phyloP scores from a whole-genome alignment of 129 eudicot species.

The Tagetes erecta region DNA sequence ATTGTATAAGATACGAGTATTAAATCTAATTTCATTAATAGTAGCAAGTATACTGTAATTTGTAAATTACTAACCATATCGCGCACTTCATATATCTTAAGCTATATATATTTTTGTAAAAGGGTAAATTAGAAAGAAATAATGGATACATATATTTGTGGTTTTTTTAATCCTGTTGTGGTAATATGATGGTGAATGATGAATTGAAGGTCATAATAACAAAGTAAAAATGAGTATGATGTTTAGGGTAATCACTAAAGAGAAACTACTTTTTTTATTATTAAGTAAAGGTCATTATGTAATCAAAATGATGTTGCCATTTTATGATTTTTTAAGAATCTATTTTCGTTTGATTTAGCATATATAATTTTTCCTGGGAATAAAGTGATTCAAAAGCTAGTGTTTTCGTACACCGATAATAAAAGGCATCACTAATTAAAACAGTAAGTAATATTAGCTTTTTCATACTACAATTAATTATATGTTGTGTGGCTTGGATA shows the following conservation, averaged over 20 bases:
- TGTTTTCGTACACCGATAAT: no score
- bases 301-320: conserved; percentile 31
- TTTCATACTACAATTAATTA: no score
- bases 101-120: background rate
- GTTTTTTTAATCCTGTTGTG: conserved; percentile 15
- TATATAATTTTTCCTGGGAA: background rate
- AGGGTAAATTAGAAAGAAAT: background rate
- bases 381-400: no score
- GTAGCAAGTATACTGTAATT: background rate
- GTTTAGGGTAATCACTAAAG: conserved; percentile 30
- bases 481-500: no score
- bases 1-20: background rate
- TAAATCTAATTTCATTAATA: background rate
- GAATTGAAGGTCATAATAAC: conserved; percentile 34
- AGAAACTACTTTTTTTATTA: conserved; percentile 23
- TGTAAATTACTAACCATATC: background rate
- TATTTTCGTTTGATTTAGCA: background rate
- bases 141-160: conserved; percentile 13
- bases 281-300: conserved; percentile 38
- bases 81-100: background rate
- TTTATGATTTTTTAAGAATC: conserved; percentile 1
- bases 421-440: no score
- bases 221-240: conserved; percentile 32
- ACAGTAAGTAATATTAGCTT: no score
- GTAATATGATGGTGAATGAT: conserved; percentile 32